Evolutionary conservation across 1,284 basidiomycete species (phyloP).

Genomic region (Fomitopsis betulina): DNA sequence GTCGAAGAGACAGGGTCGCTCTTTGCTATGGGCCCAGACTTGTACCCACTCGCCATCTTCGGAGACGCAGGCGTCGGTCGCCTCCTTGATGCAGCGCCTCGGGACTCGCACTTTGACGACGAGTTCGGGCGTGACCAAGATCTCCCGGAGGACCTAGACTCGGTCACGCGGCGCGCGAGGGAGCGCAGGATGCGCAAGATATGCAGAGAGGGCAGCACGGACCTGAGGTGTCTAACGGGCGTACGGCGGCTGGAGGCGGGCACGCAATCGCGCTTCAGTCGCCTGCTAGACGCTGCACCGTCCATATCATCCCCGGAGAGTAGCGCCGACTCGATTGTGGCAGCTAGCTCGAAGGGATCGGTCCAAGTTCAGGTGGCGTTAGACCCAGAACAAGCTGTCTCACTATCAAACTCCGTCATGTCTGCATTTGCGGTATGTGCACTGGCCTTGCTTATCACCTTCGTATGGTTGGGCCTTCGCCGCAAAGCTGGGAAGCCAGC

Average conservation of each 20-base stretch:
- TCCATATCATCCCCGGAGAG: slow-evolving; percentile 16
- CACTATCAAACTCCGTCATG: slow-evolving; percentile 10
- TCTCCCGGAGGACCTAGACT: slow-evolving; percentile 39
- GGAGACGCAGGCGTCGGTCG: slow-evolving; percentile 33
- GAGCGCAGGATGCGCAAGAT: slow-evolving; percentile 26
- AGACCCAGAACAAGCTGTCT: background rate
- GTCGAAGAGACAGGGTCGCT: slow-evolving; percentile 68
- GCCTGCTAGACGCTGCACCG: slow-evolving; percentile 32
- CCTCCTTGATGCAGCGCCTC: slow-evolving; percentile 35
- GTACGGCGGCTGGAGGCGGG: slow-evolving; percentile 44
- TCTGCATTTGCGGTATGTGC: slow-evolving; percentile 17
- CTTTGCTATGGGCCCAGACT: slow-evolving; percentile 72
- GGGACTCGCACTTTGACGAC: slow-evolving; percentile 9
- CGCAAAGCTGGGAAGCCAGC: background rate
- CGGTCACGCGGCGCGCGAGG: slow-evolving; percentile 38
- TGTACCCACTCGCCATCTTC: slow-evolving; percentile 74
- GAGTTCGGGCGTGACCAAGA: slow-evolving; percentile 22
- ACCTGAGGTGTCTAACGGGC: slow-evolving; percentile 59
- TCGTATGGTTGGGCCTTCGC: slow-evolving; percentile 2
- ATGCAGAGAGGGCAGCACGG: slow-evolving; percentile 34
- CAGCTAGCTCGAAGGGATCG: background rate
- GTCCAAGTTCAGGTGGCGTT: background rate
- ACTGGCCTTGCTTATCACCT: slow-evolving; percentile 9
- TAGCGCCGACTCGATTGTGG: slow-evolving; percentile 5
- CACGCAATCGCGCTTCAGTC: slow-evolving; percentile 27